Evolutionary conservation across 176 grass and related monocot genomes (phyloP).

Genomic region (Ananas comosus): DNA sequence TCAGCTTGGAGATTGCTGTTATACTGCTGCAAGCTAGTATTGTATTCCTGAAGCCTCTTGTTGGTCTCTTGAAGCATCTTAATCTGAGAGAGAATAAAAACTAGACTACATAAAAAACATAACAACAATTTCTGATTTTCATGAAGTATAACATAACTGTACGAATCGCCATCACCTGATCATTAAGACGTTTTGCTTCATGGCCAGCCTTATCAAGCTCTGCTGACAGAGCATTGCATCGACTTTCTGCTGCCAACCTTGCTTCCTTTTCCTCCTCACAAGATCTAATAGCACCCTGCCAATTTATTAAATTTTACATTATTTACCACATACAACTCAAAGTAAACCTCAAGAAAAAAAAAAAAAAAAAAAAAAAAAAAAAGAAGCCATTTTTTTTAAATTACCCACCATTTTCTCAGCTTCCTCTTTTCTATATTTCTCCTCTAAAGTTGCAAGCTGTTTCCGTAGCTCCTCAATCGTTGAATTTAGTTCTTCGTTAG

Average conservation of each 20-base stretch:
- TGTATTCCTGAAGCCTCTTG: constrained; percentile 22
- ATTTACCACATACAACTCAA: neutral
- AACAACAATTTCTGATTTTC: neutral
- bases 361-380: neutral
- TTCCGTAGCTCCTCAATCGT: constrained; percentile 37
- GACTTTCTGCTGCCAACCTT: constrained; percentile 25
- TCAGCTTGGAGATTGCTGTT: constrained; percentile 26
- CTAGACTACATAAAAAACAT: neutral
- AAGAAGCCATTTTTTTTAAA: neutral
- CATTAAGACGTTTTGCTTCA: constrained; percentile 41
- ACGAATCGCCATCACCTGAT: constrained; percentile 31
- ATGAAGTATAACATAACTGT: neutral
- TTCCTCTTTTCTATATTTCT: constrained; percentile 34
- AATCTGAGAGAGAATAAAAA: constrained; percentile 4
- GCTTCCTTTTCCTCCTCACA: constrained; percentile 35
- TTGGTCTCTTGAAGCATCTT: constrained; percentile 29
- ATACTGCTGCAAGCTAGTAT: constrained; percentile 24
- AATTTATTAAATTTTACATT: neutral
- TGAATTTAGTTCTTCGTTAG: constrained; percentile 26
- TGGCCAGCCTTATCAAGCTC: constrained; percentile 32
- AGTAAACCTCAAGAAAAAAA: neutral
- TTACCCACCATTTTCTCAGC: constrained; percentile 39
- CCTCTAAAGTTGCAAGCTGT: constrained; percentile 32
- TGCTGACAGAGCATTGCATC: constrained; percentile 25
- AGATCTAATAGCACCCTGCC: constrained; percentile 28